These are phyloP conservation scores for Trichothecium sympodiale DNA, from an alignment of 2,329 filamentous ascomycete species.

Conservation along the genomic window DNA sequence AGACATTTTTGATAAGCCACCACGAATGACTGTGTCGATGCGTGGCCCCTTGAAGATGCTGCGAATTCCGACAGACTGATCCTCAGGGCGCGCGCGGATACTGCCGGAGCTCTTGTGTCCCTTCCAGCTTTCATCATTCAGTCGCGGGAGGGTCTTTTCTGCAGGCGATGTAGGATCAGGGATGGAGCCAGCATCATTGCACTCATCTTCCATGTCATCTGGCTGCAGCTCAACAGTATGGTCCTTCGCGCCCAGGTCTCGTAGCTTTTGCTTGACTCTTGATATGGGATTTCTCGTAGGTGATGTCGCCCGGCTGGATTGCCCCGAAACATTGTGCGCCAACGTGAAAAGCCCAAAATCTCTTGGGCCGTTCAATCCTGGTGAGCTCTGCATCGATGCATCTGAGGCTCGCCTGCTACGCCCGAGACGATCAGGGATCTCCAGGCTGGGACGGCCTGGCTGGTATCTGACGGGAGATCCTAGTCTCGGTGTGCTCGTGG, in stretches of 20 bases:
- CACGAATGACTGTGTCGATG: slow-evolving; percentile 60
- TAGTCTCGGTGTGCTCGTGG: slow-evolving; percentile 8
- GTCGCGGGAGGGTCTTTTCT: slow-evolving; percentile 14
- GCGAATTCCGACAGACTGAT: slow-evolving; percentile 26
- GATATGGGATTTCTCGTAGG: slow-evolving; percentile 49
- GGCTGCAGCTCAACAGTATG: slow-evolving; percentile 20
- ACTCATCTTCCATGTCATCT: slow-evolving; percentile 21
- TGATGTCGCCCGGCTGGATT: slow-evolving; percentile 51
- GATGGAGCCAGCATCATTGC: slow-evolving; percentile 13
- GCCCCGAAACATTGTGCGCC: slow-evolving; percentile 46
- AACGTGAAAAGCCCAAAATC: slow-evolving; percentile 16
- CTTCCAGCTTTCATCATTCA: slow-evolving; percentile 35
- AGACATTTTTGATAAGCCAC: slow-evolving; percentile 43
- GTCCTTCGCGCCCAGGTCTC: slow-evolving; percentile 37
- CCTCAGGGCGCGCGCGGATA: slow-evolving; percentile 27
- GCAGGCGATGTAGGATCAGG: slow-evolving; percentile 13
- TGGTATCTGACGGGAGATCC: slow-evolving; percentile 14
- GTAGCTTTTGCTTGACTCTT: slow-evolving; percentile 44
- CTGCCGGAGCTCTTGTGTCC: slow-evolving; percentile 38
- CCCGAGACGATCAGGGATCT: slow-evolving; percentile 30
- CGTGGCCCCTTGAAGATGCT: slow-evolving; percentile 70
- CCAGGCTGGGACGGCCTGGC: slow-evolving; percentile 32
- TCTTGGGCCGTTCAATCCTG: slow-evolving; percentile 35
- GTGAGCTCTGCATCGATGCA: slow-evolving; percentile 36
- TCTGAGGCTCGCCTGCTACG: slow-evolving; percentile 31